A percentile compares a stretch with the other conserved stretches of the same genome.
Evolutionary conservation across 2,329 filamentous ascomycete species (phyloP).

Genomic region (Didymella segeticola): DNA sequence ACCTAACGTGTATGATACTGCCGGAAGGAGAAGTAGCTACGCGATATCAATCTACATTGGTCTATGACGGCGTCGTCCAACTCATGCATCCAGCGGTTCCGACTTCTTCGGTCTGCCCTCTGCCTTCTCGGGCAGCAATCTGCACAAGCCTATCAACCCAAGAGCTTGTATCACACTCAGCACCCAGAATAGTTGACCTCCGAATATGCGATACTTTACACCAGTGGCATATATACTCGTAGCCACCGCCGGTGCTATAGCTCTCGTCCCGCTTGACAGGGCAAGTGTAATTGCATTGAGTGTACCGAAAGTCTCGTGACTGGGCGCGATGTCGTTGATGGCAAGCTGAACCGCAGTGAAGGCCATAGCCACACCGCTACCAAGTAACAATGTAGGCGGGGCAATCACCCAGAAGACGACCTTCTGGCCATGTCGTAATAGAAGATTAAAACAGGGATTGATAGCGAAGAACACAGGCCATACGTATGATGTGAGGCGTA

Average conservation of each 20-base stretch:
- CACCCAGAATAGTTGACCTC: conserved; percentile 73
- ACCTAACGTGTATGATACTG: background rate
- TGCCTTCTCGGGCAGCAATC: conserved; percentile 34
- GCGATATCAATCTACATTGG: background rate
- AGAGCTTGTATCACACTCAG: conserved; percentile 52
- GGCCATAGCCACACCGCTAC: conserved; percentile 70
- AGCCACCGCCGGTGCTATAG: conserved; percentile 70
- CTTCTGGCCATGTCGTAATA: conserved; percentile 58
- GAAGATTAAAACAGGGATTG: conserved; percentile 62
- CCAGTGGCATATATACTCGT: conserved; percentile 73
- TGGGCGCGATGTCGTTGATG: conserved; percentile 76
- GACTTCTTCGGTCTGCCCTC: conserved; percentile 19
- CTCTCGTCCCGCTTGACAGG: conserved; percentile 65
- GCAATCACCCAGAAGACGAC: conserved; percentile 65
- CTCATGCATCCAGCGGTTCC: background rate
- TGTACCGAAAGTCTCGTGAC: conserved; percentile 68
- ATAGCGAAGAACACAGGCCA: conserved; percentile 71
- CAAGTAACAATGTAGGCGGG: conserved; percentile 58
- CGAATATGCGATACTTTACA: conserved; percentile 65
- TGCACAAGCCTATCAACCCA: conserved; percentile 26
- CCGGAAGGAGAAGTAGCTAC: background rate
- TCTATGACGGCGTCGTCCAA: background rate
- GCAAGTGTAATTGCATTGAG: conserved; percentile 75
- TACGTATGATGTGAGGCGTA: conserved; percentile 62
- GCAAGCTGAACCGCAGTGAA: conserved; percentile 76